Conservation (phyloP, 768 basidiomycete genomes). For the Tylopilus subfusipes region DNA sequence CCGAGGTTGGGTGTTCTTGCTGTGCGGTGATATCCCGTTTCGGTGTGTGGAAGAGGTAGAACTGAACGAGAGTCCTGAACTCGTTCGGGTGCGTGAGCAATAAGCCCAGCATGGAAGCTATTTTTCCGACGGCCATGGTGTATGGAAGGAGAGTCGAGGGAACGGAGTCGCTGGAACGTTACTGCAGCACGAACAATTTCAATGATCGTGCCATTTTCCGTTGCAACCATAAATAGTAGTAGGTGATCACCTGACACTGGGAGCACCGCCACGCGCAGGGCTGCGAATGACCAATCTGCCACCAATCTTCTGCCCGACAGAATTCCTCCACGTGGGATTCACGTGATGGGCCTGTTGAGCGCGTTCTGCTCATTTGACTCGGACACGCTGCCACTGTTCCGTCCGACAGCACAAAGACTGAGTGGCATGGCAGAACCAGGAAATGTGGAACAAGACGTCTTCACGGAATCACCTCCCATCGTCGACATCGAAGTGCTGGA, state of each 20-base stretch:
- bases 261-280: no score
- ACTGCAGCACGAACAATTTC: not conserved
- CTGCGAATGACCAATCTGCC: no score
- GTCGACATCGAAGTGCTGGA: constrained; percentile 81
- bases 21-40: constrained; percentile 78
- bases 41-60: constrained; percentile 75
- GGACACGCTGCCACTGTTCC: not conserved
- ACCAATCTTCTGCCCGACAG: no score
- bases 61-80: constrained; percentile 79
- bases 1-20: constrained; percentile 72
- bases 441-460: constrained; percentile 40
- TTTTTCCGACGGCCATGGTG: constrained; percentile 45
- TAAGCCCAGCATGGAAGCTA: constrained; percentile 57
- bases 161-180: not conserved
- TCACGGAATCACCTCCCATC: constrained; percentile 42
- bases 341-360: constrained; percentile 21
- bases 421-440: constrained; percentile 19
- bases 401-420: not conserved
- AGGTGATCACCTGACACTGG: constrained; percentile 12
- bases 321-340: constrained; percentile 12
- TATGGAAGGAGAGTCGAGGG: not conserved
- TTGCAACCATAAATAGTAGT: not conserved
- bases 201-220: constrained; percentile 13
- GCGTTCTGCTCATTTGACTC: constrained; percentile 8
- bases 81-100: constrained; percentile 79